Evolutionary conservation across 768 basidiomycete species (phyloP), one percentile per base, ranked within the genome.

Genomic region (Tricholoma bakamatsutake): DNA sequence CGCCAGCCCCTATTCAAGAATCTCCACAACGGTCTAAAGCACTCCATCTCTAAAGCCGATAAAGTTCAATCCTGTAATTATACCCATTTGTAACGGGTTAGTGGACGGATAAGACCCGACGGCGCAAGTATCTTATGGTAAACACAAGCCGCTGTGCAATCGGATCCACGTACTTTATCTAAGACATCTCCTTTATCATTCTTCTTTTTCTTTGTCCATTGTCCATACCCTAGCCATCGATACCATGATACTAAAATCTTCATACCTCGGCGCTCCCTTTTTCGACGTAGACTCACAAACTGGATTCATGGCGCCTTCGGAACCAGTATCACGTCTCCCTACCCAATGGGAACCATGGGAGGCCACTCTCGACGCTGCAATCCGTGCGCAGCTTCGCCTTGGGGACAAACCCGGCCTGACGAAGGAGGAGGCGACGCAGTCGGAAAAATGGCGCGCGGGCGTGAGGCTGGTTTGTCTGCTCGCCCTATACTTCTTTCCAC

Each of bases 221-320:
- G 13, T 37, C 13, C 13, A 37, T 40, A 17, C 24, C 43, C 15
- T 18, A 9, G 17, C 18, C 39, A 6, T 17, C n/a, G 37, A 39
- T 39, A 17, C n/a, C 39, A 40, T 40, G 39, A 9, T 17, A 17
- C 8, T 13, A 9, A 40, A 40, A 40, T 40, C 17, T 18, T 5
- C 39, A 40, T 40, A 40, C 35, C 35, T 11, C 39, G 39, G 8
- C n/a, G 39, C 43, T 13, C 18, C 43, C 12, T 12, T 45, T 10
- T 98, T 93, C 74, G 93, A 98, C 67, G 90, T 98, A 57, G 93
- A 95, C 67, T 85, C 87, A 9, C 76, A 84, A 13, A 92, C 93
- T 0, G 95, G 96, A 0, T 98, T 98, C 69, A 87, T 98, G 83
- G 90, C 95, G 2, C 86, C 89, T 0, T 75, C 82, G 12, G 80